Base-by-base conservation (phyloP, 2,329 filamentous ascomycete species). In the Aspergillus sp. region DNA sequence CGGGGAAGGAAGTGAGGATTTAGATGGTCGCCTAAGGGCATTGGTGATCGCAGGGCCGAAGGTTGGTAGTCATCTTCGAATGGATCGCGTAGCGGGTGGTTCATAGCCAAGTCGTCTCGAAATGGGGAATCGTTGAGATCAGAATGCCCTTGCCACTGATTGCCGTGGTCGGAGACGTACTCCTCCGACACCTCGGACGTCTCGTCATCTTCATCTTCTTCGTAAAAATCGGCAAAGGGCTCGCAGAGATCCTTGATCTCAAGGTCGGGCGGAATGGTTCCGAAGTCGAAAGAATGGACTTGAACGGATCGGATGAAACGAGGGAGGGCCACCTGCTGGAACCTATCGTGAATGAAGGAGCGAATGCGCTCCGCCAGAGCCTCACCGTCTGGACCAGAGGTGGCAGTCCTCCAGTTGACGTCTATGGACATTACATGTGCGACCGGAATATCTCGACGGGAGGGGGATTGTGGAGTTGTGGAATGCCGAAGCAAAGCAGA, bases 181-280 rank as follows among this genome's bases (percentile, higher is more conserved):
- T 73, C 74, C 49, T 75, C 74, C 2, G 74, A 75, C 12, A 69
- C 66, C n/a, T 73, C 73, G 14, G 75, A 77, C 14, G 69, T 62
- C 20, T 73, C 65, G 12, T 87, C 83, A 45, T 85, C 84, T 26
- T 85, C 81, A 22, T 85, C 84, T 60, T 90, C 89, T 42, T 97
- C 95, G 80, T 99, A 99, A 73, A 99, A 99, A 70, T 99, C 95
- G 0, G 92, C 89, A 59, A 98, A 84, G 2, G 95, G 95, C 73
- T 99, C 93, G 68, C 94, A 96, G 62, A 99, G 93, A 75, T 98
- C 95, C 78, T 97, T 98, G 70, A 99, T 88, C 72, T 96, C 92
- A 47, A 99, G 85, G 67, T 90, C 85, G 1, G 95, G 95, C 45
- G 90, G 83, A 53, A 94, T 87, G 29, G 82, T 86, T 52, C 95